These are phyloP conservation scores for Plectosphaerella sp. DNA, from an alignment of 2,329 filamentous ascomycete genomes.

Conservation along the genomic window DNA sequence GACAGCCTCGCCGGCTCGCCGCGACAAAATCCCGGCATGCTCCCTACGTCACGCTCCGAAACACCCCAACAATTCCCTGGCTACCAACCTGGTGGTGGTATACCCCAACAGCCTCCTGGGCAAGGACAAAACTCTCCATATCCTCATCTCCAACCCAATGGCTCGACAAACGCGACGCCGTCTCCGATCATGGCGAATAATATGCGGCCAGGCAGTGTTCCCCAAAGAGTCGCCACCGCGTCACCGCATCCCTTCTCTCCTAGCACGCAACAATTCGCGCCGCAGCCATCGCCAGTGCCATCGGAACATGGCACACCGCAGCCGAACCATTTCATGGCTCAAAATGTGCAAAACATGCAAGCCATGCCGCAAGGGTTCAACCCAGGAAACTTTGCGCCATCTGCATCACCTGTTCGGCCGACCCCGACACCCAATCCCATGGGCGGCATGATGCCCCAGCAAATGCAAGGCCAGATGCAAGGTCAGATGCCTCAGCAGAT, in stretches of 20 bases:
- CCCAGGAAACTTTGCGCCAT: conserved; percentile 49
- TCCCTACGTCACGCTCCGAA: conserved; percentile 83
- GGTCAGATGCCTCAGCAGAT: conserved; percentile 32
- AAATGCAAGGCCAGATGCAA: conserved; percentile 30
- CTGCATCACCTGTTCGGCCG: conserved; percentile 51
- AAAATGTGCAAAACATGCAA: conserved; percentile 37
- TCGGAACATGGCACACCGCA: conserved; percentile 76
- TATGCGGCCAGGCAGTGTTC: conserved; percentile 63
- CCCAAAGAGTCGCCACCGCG: conserved; percentile 81
- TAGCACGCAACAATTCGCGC: conserved; percentile 59
- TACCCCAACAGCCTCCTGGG: conserved; percentile 43
- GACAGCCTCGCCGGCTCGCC: conserved; percentile 83
- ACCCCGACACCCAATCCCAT: conserved; percentile 51
- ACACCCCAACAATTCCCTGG: conserved; percentile 80
- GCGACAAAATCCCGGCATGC: conserved; percentile 66
- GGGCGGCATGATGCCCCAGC: conserved; percentile 50
- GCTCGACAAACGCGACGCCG: conserved; percentile 79
- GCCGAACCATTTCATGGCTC: conserved; percentile 60
- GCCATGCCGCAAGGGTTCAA: conserved; percentile 55
- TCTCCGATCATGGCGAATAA: conserved; percentile 91
- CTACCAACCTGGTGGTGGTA: conserved; percentile 58
- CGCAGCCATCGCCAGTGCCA: conserved; percentile 71
- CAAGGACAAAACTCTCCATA: conserved; percentile 66
- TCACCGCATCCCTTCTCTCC: conserved; percentile 90
- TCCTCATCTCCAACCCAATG: conserved; percentile 76